These are phyloP conservation scores for Diaporthe citrichinensis DNA, from an alignment of 2,329 filamentous ascomycete genomes.

Conservation along the genomic window DNA sequence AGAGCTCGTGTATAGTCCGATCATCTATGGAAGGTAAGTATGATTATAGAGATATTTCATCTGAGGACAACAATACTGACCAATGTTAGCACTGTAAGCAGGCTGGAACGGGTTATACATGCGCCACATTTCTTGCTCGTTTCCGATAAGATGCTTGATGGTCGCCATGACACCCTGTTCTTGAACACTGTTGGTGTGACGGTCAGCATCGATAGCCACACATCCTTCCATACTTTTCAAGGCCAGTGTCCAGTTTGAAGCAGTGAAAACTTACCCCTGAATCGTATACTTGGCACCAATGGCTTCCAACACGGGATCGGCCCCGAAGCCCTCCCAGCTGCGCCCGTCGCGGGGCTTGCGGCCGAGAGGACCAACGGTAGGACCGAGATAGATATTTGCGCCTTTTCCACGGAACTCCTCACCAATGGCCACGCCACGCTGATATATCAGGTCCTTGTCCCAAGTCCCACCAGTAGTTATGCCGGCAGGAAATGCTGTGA, in stretches of 20 bases:
- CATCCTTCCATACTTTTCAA: neutral
- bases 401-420: slow-evolving; percentile 82
- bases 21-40: slow-evolving; percentile 64
- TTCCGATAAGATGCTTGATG: slow-evolving; percentile 81
- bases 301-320: slow-evolving; percentile 80
- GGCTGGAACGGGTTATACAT: slow-evolving; percentile 68
- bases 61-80: slow-evolving; percentile 61
- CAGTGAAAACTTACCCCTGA: slow-evolving; percentile 63
- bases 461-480: slow-evolving; percentile 83
- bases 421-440: slow-evolving; percentile 77
- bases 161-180: slow-evolving; percentile 86
- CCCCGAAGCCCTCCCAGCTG: slow-evolving; percentile 82
- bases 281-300: slow-evolving; percentile 80
- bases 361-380: slow-evolving; percentile 78
- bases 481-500: slow-evolving; percentile 84
- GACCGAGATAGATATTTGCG: slow-evolving; percentile 78
- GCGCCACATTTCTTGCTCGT: slow-evolving; percentile 79
- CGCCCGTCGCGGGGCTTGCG: slow-evolving; percentile 80
- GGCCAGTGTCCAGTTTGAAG: too few relatives aligned
- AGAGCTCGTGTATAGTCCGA: slow-evolving; percentile 81
- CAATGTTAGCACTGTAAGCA: slow-evolving; percentile 70
- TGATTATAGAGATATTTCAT: slow-evolving; percentile 53
- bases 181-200: slow-evolving; percentile 68
- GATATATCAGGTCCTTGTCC: slow-evolving; percentile 79
- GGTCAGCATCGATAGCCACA: slow-evolving; percentile 11